Base-by-base conservation (phyloP, 1,139 yeast genomes). In the Taphrina wiesneri region DNA sequence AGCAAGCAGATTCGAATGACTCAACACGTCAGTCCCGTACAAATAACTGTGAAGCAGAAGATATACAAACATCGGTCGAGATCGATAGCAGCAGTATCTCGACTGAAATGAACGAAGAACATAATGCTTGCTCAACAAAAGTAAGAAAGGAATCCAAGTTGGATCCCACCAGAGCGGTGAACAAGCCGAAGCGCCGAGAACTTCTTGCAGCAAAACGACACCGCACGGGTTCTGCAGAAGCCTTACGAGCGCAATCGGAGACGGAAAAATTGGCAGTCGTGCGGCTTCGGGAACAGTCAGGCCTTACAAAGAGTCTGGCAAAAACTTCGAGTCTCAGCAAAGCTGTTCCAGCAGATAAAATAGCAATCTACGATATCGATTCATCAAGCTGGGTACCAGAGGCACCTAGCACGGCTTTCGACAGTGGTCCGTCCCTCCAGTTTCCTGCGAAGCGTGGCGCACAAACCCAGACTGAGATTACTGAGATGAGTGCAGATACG, bases 381-480 rank as follows among this genome's bases (percentile, higher is more conserved):
- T n/a, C 56, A 6, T 34, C 30, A 15, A 9, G 45, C 4, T 52
- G 56, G 56, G 45, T 52, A 17, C 45, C 56, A 5, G 54, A 49
- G n/a, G n/a, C n/a, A n/a, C n/a, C n/a, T n/a, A n/a, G n/a, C n/a
- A n/a, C n/a, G n/a, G n/a, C n/a, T n/a, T n/a, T n/a, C n/a, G n/a
- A n/a, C n/a, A n/a, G n/a, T n/a, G n/a, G n/a, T n/a, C n/a, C n/a
- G n/a, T n/a, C n/a, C n/a, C n/a, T n/a, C n/a, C n/a, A n/a, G n/a
- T n/a, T n/a, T n/a, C n/a, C n/a, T n/a, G n/a, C n/a, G n/a, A n/a
- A n/a, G n/a, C n/a, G n/a, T n/a, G n/a, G n/a, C n/a, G n/a, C n/a
- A n/a, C n/a, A n/a, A n/a, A n/a, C n/a, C n/a, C n/a, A n/a, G n/a
- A n/a, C n/a, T n/a, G n/a, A n/a, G n/a, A n/a, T n/a, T n/a, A n/a